phyloP scores from a whole-genome alignment of 2,329 filamentous ascomycete genomes.

The Scytalidium sp. region DNA sequence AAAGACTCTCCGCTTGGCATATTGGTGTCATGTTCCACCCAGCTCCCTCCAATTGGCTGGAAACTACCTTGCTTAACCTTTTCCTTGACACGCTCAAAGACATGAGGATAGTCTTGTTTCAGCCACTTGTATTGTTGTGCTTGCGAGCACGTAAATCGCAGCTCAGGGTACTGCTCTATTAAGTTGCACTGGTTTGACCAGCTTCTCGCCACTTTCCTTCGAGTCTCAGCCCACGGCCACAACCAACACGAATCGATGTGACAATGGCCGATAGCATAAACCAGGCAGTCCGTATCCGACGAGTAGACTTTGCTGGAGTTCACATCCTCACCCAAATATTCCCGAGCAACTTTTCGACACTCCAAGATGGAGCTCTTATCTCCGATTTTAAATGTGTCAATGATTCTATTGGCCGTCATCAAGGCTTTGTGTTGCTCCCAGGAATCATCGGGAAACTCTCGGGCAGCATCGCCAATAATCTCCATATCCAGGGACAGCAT shows the following conservation, averaged over 20 bases:
- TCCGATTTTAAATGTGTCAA: conserved; percentile 83
- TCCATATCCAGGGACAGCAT: conserved; percentile 89
- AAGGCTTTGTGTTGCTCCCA: conserved; percentile 88
- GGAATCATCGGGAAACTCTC: conserved; percentile 84
- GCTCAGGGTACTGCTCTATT: conserved; percentile 92
- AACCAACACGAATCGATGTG: conserved; percentile 99
- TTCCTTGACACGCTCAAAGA: conserved; percentile 84
- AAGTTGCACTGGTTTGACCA: conserved; percentile 97
- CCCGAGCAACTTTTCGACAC: conserved; percentile 76
- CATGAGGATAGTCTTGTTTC: conserved; percentile 81
- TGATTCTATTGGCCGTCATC: conserved; percentile 80
- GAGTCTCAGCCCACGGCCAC: conserved; percentile 98
- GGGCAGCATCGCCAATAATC: conserved; percentile 90
- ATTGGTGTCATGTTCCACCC: conserved; percentile 99
- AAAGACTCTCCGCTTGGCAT: conserved; percentile 94
- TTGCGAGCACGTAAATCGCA: conserved; percentile 88
- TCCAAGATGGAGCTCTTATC: conserved; percentile 74
- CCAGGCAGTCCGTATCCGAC: conserved; percentile 68
- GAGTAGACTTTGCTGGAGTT: conserved; percentile 85
- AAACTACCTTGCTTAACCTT: conserved; percentile 91
- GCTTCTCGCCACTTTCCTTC: conserved; percentile 90
- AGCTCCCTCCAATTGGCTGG: conserved; percentile 93
- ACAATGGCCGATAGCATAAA: conserved; percentile 90
- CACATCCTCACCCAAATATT: conserved; percentile 77
- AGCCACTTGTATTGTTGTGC: conserved; percentile 99